Conservation (phyloP, 345 rosid genomes). For the Chamaenerion angustifolium region DNA sequence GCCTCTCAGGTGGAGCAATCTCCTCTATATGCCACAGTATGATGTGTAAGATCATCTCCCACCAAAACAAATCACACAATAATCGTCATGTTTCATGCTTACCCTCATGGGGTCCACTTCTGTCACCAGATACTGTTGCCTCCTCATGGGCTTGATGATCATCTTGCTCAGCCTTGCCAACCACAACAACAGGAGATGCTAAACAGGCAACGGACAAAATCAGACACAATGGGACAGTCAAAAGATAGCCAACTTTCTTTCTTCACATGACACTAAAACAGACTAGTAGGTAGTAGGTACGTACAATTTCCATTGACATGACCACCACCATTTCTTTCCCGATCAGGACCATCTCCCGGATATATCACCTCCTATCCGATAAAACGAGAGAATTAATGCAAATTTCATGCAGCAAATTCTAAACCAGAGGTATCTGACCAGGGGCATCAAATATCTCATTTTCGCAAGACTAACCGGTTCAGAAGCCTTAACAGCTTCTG, state of each 20-base stretch:
- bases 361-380: too few species aligned
- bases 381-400: too few species aligned
- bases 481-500: constrained; percentile 38
- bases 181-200: constrained; percentile 5
- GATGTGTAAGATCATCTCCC: constrained; percentile 35
- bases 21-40: constrained; percentile 57
- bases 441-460: too few species aligned
- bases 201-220: too few species aligned
- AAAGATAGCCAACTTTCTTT: constrained; percentile 28
- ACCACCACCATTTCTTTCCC: constrained; percentile 20
- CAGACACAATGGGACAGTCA: too few species aligned
- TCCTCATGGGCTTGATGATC: constrained; percentile 22
- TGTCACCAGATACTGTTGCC: constrained; percentile 11
- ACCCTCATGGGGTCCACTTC: constrained; percentile 52
- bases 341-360: too few species aligned
- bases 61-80: constrained; percentile 25
- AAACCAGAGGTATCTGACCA: too few species aligned
- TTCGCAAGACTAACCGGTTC: constrained; percentile 17
- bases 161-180: constrained; percentile 15
- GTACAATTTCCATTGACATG: too few species aligned
- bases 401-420: too few species aligned
- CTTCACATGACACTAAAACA: too few species aligned
- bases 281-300: too few species aligned
- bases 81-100: constrained; percentile 36
- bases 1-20: constrained; percentile 60